These are phyloP conservation scores for Claviceps paspali DNA, from an alignment of 2,329 filamentous ascomycete genomes.

Conservation along the genomic window DNA sequence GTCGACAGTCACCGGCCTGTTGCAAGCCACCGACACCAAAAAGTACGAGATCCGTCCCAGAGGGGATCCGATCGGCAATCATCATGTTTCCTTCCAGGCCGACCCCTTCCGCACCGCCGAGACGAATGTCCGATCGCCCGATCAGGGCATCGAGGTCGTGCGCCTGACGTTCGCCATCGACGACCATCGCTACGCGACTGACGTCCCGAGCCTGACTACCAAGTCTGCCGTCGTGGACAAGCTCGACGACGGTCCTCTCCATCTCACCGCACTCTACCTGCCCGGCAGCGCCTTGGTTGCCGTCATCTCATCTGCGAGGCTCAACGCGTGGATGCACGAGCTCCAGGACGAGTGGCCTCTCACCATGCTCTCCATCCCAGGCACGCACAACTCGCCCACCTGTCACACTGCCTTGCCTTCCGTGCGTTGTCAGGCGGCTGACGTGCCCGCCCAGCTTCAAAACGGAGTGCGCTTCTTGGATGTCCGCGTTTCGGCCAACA, in stretches of 20 bases:
- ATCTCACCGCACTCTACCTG: slow-evolving; percentile 54
- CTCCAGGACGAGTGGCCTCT: slow-evolving; percentile 59
- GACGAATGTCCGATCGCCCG: slow-evolving; percentile 40
- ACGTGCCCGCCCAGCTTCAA: slow-evolving; percentile 60
- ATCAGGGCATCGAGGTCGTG: slow-evolving; percentile 48
- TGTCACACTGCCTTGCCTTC: slow-evolving; percentile 74
- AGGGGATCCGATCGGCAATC: slow-evolving; percentile 42
- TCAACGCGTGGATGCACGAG: slow-evolving; percentile 67
- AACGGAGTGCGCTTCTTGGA: slow-evolving; percentile 94
- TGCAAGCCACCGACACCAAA: slow-evolving; percentile 25
- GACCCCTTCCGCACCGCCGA: slow-evolving; percentile 51
- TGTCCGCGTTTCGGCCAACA: slow-evolving; percentile 50
- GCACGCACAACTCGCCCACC: slow-evolving; percentile 89
- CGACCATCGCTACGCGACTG: slow-evolving; percentile 46
- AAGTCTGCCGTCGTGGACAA: slow-evolving; percentile 46
- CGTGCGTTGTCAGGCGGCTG: slow-evolving; percentile 80
- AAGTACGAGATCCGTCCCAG: slow-evolving; percentile 25
- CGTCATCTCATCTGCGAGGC: slow-evolving; percentile 55
- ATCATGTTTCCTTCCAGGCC: slow-evolving; percentile 48
- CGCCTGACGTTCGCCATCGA: slow-evolving; percentile 57
- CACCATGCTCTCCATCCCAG: slow-evolving; percentile 74
- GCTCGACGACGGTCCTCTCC: slow-evolving; percentile 32
- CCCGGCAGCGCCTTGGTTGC: slow-evolving; percentile 37
- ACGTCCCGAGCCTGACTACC: slow-evolving; percentile 47
- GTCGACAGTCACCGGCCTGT: slow-evolving; percentile 25